Percentiles rank a stretch among this genome's conserved stretches.
phyloP scores from a whole-genome alignment of 805 yeast species.

The Ogataea pini region DNA sequence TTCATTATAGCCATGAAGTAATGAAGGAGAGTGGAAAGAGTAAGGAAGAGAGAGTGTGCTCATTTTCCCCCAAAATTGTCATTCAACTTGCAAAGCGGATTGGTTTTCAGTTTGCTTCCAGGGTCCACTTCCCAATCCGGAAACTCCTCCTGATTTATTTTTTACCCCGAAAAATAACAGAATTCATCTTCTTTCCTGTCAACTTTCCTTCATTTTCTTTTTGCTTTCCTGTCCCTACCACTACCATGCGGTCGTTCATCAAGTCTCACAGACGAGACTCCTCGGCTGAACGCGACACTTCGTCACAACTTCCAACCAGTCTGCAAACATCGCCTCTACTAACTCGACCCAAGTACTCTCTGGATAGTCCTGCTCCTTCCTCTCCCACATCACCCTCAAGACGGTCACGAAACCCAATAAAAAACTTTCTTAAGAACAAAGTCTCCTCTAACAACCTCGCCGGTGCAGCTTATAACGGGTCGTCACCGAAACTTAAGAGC shows the following conservation, averaged over 20 bases:
- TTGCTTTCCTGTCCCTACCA: neutral
- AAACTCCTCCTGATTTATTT: neutral
- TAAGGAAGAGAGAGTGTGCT: too few species aligned
- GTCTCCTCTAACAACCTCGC: constrained; percentile 21
- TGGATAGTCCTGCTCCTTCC: constrained; percentile 7
- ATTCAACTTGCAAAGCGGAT: too few species aligned
- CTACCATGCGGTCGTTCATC: constrained; percentile 34
- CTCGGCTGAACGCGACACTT: constrained; percentile 12
- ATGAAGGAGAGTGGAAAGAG: too few species aligned
- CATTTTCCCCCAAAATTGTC: too few species aligned
- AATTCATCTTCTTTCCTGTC: neutral
- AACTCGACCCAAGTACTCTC: constrained; percentile 12
- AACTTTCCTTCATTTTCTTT: neutral
- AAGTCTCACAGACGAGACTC: constrained; percentile 32
- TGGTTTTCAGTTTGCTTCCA: too few species aligned
- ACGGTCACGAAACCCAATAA: constrained; percentile 28
- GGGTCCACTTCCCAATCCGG: too few species aligned
- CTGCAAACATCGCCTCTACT: constrained; percentile 9
- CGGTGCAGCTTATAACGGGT: constrained; percentile 3
- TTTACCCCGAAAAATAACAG: neutral
- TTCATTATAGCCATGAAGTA: too few species aligned
- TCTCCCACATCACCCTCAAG: constrained; percentile 23
- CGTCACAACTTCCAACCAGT: constrained; percentile 8
- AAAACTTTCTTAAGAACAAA: constrained; percentile 29
- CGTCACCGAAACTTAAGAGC: constrained; percentile 16